Percentiles rank a stretch among this genome's conserved stretches.
Evolutionary conservation across 495 filamentous ascomycete genomes (phyloP).

Genomic region (Hypomontagnella monticulosa): DNA sequence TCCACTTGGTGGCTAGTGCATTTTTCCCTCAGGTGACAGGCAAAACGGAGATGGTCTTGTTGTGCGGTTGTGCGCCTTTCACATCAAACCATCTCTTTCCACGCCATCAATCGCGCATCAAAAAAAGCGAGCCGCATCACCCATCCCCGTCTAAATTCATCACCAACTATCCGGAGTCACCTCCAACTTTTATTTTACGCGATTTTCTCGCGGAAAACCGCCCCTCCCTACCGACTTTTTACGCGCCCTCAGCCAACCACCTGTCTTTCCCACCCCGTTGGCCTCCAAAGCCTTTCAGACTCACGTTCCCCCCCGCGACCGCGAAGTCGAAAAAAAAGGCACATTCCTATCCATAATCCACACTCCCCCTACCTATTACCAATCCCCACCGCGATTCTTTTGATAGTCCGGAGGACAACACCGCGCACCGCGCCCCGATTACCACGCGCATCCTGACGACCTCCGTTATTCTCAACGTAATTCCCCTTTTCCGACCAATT

Average conservation of each 20-base stretch:
- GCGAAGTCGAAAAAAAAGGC: slow-evolving; percentile 37
- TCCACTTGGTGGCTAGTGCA: slow-evolving; percentile 27
- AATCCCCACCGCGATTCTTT: slow-evolving; percentile 41
- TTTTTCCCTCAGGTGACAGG: slow-evolving; percentile 49
- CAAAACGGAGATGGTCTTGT: slow-evolving; percentile 57
- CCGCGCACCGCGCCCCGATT: slow-evolving; percentile 41
- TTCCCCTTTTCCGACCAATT: slow-evolving; percentile 44
- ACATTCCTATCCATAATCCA: not conserved
- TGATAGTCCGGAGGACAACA: slow-evolving; percentile 20
- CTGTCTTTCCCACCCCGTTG: slow-evolving; percentile 23
- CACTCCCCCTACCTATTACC: slow-evolving; percentile 12
- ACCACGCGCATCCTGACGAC: slow-evolving; percentile 42
- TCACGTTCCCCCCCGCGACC: slow-evolving; percentile 41
- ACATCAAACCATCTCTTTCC: slow-evolving; percentile 59
- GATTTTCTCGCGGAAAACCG: slow-evolving; percentile 48
- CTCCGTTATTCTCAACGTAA: slow-evolving; percentile 33
- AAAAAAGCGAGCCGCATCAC: slow-evolving; percentile 62
- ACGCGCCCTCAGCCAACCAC: slow-evolving; percentile 41
- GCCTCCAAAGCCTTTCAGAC: slow-evolving; percentile 24
- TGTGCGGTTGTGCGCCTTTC: slow-evolving; percentile 63
- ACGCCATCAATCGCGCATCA: slow-evolving; percentile 59
- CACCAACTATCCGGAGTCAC: slow-evolving; percentile 58
- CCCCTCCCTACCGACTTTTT: slow-evolving; percentile 39
- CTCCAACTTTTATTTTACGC: slow-evolving; percentile 55
- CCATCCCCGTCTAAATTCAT: slow-evolving; percentile 62